Percentiles rank a stretch among this genome's conserved stretches.
Evolutionary conservation across 768 basidiomycete species (phyloP).

Genomic region (Symmetrospora coprosmae): DNA sequence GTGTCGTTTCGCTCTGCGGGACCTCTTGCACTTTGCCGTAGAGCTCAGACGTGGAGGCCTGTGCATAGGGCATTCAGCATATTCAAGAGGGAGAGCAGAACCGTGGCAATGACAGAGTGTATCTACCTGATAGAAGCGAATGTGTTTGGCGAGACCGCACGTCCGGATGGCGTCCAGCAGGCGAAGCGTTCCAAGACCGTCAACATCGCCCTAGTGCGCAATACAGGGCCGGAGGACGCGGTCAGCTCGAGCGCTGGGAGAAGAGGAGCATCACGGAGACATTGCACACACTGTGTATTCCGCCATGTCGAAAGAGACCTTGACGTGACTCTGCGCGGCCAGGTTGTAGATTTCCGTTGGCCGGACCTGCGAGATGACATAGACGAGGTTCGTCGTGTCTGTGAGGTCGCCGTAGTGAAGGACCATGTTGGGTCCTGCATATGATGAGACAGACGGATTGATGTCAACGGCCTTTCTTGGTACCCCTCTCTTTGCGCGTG

Average conservation of each 20-base stretch:
- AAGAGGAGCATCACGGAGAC: neutral
- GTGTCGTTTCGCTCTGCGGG: slow-evolving; percentile 87
- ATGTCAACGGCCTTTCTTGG: neutral
- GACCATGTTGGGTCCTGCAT: slow-evolving; percentile 35
- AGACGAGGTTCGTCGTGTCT: slow-evolving; percentile 92
- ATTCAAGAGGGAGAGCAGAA: neutral
- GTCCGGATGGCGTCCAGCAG: slow-evolving; percentile 92
- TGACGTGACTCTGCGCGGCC: slow-evolving; percentile 94
- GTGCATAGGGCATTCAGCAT: neutral
- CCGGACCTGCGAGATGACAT: slow-evolving; percentile 85
- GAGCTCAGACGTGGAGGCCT: slow-evolving; percentile 85
- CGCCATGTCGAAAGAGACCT: slow-evolving; percentile 98
- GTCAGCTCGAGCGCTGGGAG: neutral
- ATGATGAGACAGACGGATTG: neutral
- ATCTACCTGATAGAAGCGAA: slow-evolving; percentile 70
- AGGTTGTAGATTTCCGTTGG: slow-evolving; percentile 97
- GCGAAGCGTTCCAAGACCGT: slow-evolving; percentile 84
- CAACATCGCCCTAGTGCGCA: slow-evolving; percentile 58
- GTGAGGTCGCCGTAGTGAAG: slow-evolving; percentile 49
- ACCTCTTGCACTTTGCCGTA: slow-evolving; percentile 95
- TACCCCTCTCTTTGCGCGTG: neutral
- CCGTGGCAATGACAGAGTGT: too few species aligned
- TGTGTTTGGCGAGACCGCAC: slow-evolving; percentile 79
- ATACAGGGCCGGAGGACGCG: neutral
- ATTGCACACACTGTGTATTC: slow-evolving; percentile 60